Conservation (phyloP, 2,329 filamentous ascomycete species). For the Alternaria postmessia region DNA sequence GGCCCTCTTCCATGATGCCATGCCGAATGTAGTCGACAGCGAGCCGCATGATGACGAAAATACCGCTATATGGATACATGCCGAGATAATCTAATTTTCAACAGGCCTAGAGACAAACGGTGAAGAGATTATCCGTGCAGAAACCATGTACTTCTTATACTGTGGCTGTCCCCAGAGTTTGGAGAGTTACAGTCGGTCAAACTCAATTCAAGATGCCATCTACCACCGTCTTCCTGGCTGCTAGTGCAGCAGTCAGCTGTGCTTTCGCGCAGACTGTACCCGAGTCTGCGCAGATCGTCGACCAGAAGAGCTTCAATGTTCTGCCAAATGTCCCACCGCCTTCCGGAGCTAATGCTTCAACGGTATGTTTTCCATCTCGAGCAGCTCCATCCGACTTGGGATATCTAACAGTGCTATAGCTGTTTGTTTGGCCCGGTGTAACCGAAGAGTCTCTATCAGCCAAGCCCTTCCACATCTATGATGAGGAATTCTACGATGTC, state of each 20-base stretch:
- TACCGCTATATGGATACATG: slow-evolving; percentile 1
- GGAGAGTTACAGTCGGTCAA: background rate
- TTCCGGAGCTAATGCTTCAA: slow-evolving; percentile 26
- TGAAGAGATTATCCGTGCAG: background rate
- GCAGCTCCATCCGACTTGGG: background rate
- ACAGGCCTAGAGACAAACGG: background rate
- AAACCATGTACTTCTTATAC: background rate
- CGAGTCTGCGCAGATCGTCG: slow-evolving; percentile 29
- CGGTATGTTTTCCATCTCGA: slow-evolving; percentile 17
- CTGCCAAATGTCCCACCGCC: slow-evolving; percentile 30
- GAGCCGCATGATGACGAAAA: slow-evolving; percentile 4
- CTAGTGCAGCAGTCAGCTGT: slow-evolving; percentile 10
- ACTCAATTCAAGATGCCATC: slow-evolving; percentile 8
- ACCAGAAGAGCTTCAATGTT: slow-evolving; percentile 35
- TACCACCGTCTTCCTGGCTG: slow-evolving; percentile 7
- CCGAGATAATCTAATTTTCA: slow-evolving; percentile 4
- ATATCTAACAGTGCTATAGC: slow-evolving; percentile 18
- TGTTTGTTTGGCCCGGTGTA: slow-evolving; percentile 32
- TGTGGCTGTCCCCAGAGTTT: background rate
- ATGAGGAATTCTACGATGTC: slow-evolving; percentile 37
- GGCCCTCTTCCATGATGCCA: background rate
- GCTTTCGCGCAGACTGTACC: slow-evolving; percentile 30
- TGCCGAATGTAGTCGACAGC: background rate
- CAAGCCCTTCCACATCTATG: slow-evolving; percentile 38
- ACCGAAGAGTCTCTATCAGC: slow-evolving; percentile 29